Percentiles rank a stretch among this genome's conserved stretches.
Conservation (phyloP, 1,139 yeast species). For the Diutina sp. region DNA sequence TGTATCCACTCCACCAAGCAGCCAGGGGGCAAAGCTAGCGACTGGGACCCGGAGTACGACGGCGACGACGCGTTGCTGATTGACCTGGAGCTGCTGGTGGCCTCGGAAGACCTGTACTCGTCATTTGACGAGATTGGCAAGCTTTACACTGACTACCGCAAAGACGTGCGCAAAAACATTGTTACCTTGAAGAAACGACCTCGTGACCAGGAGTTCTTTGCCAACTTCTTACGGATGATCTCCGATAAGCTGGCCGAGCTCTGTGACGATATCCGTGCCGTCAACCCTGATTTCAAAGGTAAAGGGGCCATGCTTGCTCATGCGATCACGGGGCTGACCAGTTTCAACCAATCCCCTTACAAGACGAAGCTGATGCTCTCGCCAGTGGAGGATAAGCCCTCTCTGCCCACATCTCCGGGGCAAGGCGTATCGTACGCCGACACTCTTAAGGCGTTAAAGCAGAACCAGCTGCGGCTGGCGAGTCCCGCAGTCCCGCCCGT, state of each 20-base stretch:
- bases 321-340: slow-evolving; percentile 32
- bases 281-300: slow-evolving; percentile 30
- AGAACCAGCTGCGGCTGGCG: not conserved
- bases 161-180: slow-evolving; percentile 12
- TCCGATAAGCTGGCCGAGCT: slow-evolving; percentile 26
- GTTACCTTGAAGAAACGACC: slow-evolving; percentile 9
- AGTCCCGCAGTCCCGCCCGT: not conserved
- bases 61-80: slow-evolving; percentile 13
- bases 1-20: not conserved
- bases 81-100: slow-evolving; percentile 8
- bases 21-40: not conserved
- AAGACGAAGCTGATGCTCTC: slow-evolving; percentile 29
- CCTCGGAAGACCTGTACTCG: slow-evolving; percentile 21
- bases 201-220: slow-evolving; percentile 18
- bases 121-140: slow-evolving; percentile 28
- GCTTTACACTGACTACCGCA: slow-evolving; percentile 17
- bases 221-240: slow-evolving; percentile 18
- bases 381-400: slow-evolving; percentile 13
- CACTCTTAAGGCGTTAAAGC: not conserved
- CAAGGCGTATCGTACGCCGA: not conserved
- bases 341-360: slow-evolving; percentile 26
- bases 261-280: slow-evolving; percentile 23
- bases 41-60: slow-evolving; percentile 7
- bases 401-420: not conserved
- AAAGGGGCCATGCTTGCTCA: slow-evolving; percentile 34